phyloP scores from a whole-genome alignment of 768 basidiomycete species.

The Russula lepida region DNA sequence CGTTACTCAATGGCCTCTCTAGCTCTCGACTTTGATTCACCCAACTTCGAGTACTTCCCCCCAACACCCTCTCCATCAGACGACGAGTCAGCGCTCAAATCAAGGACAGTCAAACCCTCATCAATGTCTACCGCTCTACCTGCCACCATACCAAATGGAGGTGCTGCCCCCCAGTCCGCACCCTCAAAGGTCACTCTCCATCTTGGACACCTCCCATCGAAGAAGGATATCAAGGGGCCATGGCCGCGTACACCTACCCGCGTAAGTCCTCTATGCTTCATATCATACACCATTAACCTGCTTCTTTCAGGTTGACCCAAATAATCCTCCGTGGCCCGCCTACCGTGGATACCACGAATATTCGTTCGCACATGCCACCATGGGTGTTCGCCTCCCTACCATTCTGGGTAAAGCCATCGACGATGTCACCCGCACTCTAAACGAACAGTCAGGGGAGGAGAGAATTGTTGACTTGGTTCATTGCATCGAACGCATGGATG shows the following conservation, averaged over 20 bases:
- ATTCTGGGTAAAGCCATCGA: conserved; percentile 95
- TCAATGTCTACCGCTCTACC: conserved; percentile 20
- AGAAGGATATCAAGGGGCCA: conserved; percentile 60
- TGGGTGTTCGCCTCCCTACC: conserved; percentile 92
- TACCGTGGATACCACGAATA: conserved; percentile 77
- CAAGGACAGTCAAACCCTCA: background rate
- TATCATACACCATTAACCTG: background rate
- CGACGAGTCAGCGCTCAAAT: conserved; percentile 13
- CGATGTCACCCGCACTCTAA: conserved; percentile 81
- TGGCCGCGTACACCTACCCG: conserved; percentile 72
- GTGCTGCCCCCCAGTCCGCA: conserved; percentile 17
- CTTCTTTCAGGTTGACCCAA: conserved; percentile 55
- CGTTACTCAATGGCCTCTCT: conserved; percentile 12
- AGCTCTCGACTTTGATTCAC: conserved; percentile 17
- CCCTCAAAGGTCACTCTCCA: conserved; percentile 53
- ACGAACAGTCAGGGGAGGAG: conserved; percentile 78
- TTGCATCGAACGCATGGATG: conserved; percentile 86
- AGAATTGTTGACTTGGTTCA: conserved; percentile 72
- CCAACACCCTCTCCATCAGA: conserved; percentile 27
- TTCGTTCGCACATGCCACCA: conserved; percentile 85
- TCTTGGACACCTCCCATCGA: conserved; percentile 65
- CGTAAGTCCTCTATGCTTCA: conserved; percentile 30
- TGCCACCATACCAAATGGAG: conserved; percentile 21
- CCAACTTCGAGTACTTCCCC: conserved; percentile 29
- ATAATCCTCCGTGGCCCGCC: conserved; percentile 78